phyloP scores from a whole-genome alignment of 2,329 filamentous ascomycete genomes.

The Coniella vitis region DNA sequence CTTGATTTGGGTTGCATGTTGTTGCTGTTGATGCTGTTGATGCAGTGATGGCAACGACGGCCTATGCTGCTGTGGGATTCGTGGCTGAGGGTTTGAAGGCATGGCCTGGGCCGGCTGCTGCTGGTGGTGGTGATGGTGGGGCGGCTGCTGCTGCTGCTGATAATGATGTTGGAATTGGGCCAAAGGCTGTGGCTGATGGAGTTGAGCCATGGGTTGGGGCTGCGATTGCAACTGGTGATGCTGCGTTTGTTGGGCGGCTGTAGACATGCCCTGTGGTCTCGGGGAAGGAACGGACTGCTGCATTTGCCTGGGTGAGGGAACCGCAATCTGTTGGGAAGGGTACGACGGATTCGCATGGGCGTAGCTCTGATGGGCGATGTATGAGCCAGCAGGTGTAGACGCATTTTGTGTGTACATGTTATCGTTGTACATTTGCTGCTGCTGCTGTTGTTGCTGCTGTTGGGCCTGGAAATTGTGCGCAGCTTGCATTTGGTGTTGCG shows the following conservation, averaged over 20 bases:
- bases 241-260: constrained; percentile 4
- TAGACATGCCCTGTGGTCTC: constrained; percentile 11
- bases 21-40: background rate
- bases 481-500: constrained; percentile 20
- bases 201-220: constrained; percentile 9
- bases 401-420: constrained; percentile 20
- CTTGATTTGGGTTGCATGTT: background rate
- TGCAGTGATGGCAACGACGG: background rate
- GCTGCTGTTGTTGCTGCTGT: constrained; percentile 16
- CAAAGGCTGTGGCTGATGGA: constrained; percentile 1
- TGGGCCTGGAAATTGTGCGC: constrained; percentile 22
- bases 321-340: background rate
- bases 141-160: constrained; percentile 2
- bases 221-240: constrained; percentile 15
- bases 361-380: constrained; percentile 25
- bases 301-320: background rate
- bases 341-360: constrained; percentile 20
- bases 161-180: background rate
- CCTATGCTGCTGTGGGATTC: constrained; percentile 5
- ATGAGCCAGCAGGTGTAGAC: constrained; percentile 5
- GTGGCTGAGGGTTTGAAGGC: constrained; percentile 1
- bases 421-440: constrained; percentile 18
- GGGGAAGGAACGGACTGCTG: constrained; percentile 21
- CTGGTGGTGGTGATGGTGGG: constrained; percentile 6
- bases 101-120: constrained; percentile 15